A percentile compares a stretch with the other conserved stretches of the same genome.
These are phyloP conservation scores for Erysimum cheiranthoides DNA, from an alignment of 345 rosid genomes.

Conservation along the genomic window DNA sequence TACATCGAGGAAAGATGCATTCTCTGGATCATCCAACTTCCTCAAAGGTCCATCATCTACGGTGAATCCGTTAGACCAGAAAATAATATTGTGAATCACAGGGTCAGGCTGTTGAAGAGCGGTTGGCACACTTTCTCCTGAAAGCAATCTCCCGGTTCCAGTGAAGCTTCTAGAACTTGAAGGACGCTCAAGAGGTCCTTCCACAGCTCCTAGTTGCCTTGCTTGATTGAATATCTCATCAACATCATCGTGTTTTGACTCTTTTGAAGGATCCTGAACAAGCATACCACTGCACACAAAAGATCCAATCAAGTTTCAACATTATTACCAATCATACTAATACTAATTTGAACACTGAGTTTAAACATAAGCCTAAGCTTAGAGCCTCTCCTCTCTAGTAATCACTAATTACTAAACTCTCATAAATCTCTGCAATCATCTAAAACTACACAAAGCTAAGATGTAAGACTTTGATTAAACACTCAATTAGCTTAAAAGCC, in stretches of 20 bases:
- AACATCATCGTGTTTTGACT: slow-evolving; percentile 61
- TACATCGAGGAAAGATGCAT: slow-evolving; percentile 92
- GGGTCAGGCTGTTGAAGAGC: slow-evolving; percentile 83
- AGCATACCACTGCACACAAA: slow-evolving; percentile 83
- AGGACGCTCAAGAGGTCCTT: slow-evolving; percentile 77
- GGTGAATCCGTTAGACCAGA: slow-evolving; percentile 93
- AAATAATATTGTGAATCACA: slow-evolving; percentile 74
- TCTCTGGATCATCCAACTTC: slow-evolving; percentile 93
- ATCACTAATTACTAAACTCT: neutral
- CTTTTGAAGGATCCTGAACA: slow-evolving; percentile 85
- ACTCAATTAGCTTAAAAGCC: neutral
- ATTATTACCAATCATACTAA: neutral
- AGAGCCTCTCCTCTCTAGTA: neutral
- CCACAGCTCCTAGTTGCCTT: slow-evolving; percentile 86
- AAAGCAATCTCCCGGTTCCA: slow-evolving; percentile 84
- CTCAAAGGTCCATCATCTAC: slow-evolving; percentile 89
- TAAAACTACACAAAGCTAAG: slow-evolving; percentile 2
- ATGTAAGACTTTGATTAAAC: neutral
- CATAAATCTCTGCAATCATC: neutral
- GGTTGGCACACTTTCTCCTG: slow-evolving; percentile 78
- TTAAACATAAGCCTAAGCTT: slow-evolving; percentile 17
- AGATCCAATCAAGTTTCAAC: slow-evolving; percentile 17
- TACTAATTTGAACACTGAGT: neutral
- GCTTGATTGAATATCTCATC: slow-evolving; percentile 95
- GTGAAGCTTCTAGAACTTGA: slow-evolving; percentile 84